Conservation (phyloP, 768 basidiomycete genomes). For the Russula dissimulans region DNA sequence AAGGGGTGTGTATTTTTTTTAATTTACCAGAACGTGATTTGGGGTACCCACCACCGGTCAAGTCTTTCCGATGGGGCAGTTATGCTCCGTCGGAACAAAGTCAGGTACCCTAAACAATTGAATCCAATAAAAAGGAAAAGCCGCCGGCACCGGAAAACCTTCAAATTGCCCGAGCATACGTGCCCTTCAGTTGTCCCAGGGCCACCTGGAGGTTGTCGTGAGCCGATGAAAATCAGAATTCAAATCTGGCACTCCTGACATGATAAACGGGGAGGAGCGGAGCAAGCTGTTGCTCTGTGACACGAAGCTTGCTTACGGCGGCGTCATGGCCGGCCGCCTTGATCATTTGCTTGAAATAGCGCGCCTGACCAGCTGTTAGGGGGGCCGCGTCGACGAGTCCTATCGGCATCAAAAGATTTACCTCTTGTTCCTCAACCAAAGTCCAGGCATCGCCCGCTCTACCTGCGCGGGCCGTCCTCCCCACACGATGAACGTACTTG, state of each 20-base stretch:
- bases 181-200: slow-evolving; percentile 9
- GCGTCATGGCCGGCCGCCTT: slow-evolving; percentile 8
- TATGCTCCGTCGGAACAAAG: background rate
- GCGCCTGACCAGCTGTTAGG: slow-evolving; percentile 1
- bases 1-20: no score
- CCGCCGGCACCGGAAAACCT: no score
- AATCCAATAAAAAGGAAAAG: no score
- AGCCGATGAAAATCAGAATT: background rate
- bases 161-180: slow-evolving; percentile 4
- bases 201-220: slow-evolving; percentile 3
- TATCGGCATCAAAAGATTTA: slow-evolving; percentile 18
- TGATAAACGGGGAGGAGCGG: slow-evolving; percentile 11
- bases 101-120: no score
- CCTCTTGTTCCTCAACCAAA: slow-evolving; percentile 91
- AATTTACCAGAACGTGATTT: no score
- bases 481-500: slow-evolving; percentile 97
- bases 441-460: slow-evolving; percentile 87
- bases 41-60: no score
- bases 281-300: slow-evolving; percentile 6
- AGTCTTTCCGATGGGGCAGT: background rate
- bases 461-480: slow-evolving; percentile 91
- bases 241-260: background rate
- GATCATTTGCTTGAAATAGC: slow-evolving; percentile 19
- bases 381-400: background rate
- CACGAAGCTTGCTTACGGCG: slow-evolving; percentile 1